phyloP scores from a whole-genome alignment of 2,329 filamentous ascomycete genomes.

The Pseudodiploospora longispora region DNA sequence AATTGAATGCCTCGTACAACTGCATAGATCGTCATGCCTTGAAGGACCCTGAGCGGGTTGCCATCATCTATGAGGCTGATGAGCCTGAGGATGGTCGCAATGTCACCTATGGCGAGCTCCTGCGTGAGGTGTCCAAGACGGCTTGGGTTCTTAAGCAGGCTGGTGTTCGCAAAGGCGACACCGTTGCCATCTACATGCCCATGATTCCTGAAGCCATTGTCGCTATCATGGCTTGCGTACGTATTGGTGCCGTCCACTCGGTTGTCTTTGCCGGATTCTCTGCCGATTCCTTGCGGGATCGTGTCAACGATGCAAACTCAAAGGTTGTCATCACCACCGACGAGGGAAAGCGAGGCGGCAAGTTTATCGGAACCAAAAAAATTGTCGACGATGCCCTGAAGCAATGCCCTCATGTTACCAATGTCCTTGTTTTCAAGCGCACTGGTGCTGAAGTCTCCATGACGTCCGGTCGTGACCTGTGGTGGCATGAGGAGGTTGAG shows the following conservation, averaged over 20 bases:
- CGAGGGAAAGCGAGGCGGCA: slow-evolving; percentile 95
- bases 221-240: slow-evolving; percentile 80
- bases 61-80: slow-evolving; percentile 98
- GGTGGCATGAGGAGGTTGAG: slow-evolving; percentile 98
- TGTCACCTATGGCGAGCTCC: slow-evolving; percentile 87
- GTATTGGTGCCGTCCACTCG: slow-evolving; percentile 93
- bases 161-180: slow-evolving; percentile 95
- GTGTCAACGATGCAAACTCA: slow-evolving; percentile 81
- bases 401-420: slow-evolving; percentile 82
- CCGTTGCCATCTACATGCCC: slow-evolving; percentile 91
- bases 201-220: slow-evolving; percentile 97
- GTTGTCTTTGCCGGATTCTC: slow-evolving; percentile 98
- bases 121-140: slow-evolving; percentile 81
- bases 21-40: slow-evolving; percentile 95
- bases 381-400: slow-evolving; percentile 97
- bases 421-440: slow-evolving; percentile 88
- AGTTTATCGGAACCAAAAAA: slow-evolving; percentile 96
- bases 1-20: slow-evolving; percentile 94
- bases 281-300: slow-evolving; percentile 88
- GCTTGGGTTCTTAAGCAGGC: slow-evolving; percentile 88
- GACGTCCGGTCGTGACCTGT: slow-evolving; percentile 81
- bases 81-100: slow-evolving; percentile 79
- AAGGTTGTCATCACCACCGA: slow-evolving; percentile 96
- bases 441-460: slow-evolving; percentile 89
- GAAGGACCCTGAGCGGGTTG: slow-evolving; percentile 84